Conservation (phyloP, 169 alveolate genomes). For the Plasmodium adleri region DNA sequence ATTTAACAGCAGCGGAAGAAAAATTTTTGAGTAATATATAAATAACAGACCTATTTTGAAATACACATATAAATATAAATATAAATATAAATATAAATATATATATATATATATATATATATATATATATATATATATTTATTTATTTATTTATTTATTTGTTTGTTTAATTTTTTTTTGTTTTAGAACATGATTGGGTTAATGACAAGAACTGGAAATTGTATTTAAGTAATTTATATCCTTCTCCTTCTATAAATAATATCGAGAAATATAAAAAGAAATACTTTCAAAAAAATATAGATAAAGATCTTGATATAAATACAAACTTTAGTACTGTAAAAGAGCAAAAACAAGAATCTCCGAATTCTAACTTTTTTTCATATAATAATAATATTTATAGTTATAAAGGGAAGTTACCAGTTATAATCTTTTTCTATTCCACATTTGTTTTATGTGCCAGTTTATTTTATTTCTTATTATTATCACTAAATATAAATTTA, state of each 20-base stretch:
- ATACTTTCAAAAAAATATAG: constrained; percentile 70
- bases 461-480: constrained; percentile 36
- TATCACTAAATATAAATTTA: constrained; percentile 40
- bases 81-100: background rate
- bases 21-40: constrained; percentile 49
- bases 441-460: constrained; percentile 36
- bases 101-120: background rate
- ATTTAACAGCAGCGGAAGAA: constrained; percentile 65
- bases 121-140: background rate
- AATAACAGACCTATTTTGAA: background rate
- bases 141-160: background rate
- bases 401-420: constrained; percentile 13
- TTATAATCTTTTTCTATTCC: constrained; percentile 38
- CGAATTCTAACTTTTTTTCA: constrained; percentile 11
- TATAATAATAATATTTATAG: constrained; percentile 19
- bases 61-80: background rate
- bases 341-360: constrained; percentile 38
- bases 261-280: constrained; percentile 69
- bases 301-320: constrained; percentile 44
- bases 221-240: constrained; percentile 52
- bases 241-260: constrained; percentile 66
- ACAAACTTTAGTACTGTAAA: constrained; percentile 19
- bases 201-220: constrained; percentile 66
- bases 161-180: background rate
- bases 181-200: constrained; percentile 74